These are phyloP conservation scores for Pseudonitzschia pungens DNA, from an alignment of 108 stramenopile species.

Conservation along the genomic window DNA sequence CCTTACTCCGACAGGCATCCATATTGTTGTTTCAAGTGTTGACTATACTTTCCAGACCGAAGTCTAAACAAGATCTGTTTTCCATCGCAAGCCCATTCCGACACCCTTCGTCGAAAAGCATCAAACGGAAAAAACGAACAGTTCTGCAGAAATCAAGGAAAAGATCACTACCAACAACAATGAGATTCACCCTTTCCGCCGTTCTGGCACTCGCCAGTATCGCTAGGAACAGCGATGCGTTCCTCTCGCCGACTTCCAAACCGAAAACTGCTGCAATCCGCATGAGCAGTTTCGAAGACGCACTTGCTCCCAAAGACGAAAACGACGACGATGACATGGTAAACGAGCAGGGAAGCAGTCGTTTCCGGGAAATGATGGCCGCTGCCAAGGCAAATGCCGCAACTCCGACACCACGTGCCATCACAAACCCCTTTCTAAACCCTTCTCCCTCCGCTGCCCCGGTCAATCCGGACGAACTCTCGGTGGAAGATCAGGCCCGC, in stretches of 20 bases:
- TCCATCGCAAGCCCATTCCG: not conserved
- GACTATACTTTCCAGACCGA: no score
- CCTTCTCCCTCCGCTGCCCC: constrained; percentile 25
- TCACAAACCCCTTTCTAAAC: constrained; percentile 29
- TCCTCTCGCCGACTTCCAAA: constrained; percentile 6
- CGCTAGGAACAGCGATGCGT: constrained; percentile 8
- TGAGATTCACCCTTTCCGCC: constrained; percentile 24
- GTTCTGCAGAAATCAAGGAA: not conserved
- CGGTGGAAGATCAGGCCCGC: constrained; percentile 51
- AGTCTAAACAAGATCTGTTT: no score
- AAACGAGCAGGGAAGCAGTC: constrained; percentile 26
- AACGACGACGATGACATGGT: constrained; percentile 29
- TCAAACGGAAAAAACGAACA: not conserved
- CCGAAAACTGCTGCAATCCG: not conserved
- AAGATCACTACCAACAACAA: not conserved
- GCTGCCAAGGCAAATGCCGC: constrained; percentile 15
- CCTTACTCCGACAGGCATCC: no score
- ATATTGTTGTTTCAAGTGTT: no score
- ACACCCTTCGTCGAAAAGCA: not conserved
- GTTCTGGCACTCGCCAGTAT: constrained; percentile 20
- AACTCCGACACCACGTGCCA: constrained; percentile 12
- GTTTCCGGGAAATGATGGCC: constrained; percentile 46
- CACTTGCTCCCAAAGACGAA: constrained; percentile 1
- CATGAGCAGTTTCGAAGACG: not conserved
- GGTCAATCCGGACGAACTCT: constrained; percentile 27